phyloP scores from a whole-genome alignment of 1,284 basidiomycete genomes.

The Austropuccinia psidii region DNA sequence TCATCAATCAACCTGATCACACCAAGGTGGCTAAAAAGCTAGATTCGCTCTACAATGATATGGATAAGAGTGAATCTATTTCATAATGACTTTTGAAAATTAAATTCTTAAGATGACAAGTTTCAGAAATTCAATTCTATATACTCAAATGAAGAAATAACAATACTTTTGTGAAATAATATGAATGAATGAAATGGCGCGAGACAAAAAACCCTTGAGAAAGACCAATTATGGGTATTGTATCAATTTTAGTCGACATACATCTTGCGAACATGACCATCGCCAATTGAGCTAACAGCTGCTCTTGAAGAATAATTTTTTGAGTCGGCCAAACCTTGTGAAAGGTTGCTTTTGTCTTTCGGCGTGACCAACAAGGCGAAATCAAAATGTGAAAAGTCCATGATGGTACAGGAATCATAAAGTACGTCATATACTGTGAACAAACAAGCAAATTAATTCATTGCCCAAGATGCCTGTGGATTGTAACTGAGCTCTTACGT shows the following conservation, averaged over 20 bases:
- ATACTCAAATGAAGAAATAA: not conserved
- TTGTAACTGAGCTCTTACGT: not conserved
- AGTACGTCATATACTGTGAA: constrained; percentile 59
- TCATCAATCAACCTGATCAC: too few relatives aligned
- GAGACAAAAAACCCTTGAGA: too few relatives aligned
- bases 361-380: not conserved
- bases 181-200: not conserved
- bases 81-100: too few relatives aligned
- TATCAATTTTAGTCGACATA: constrained; percentile 35
- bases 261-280: constrained; percentile 23
- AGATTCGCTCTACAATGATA: too few relatives aligned
- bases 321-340: not conserved
- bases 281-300: not conserved
- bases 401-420: constrained; percentile 63
- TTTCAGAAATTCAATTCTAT: too few relatives aligned
- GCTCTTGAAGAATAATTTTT: not conserved
- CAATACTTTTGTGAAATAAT: not conserved
- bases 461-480: not conserved
- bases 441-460: not conserved
- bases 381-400: constrained; percentile 55
- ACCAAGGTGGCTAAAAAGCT: too few relatives aligned
- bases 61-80: too few relatives aligned
- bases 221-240: too few relatives aligned
- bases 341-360: constrained; percentile 1
- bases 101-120: too few relatives aligned